Conservation (phyloP, 2,329 filamentous ascomycete species). For the Aspergillus sclerotialis region DNA sequence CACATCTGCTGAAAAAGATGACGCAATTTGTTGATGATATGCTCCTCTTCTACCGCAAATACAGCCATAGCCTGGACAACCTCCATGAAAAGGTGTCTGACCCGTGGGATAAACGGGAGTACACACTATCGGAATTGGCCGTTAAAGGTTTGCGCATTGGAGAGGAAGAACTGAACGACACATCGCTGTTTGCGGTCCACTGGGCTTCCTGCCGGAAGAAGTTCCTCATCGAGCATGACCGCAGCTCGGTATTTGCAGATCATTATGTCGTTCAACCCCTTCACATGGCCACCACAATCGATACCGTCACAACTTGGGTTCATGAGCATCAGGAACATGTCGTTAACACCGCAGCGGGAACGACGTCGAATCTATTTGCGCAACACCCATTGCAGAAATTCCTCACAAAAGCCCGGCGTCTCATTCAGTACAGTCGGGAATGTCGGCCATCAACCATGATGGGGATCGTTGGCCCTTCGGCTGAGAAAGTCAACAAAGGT, state of each 20-base stretch:
- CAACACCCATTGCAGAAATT: conserved; percentile 37
- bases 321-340: conserved; percentile 42
- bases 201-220: conserved; percentile 22
- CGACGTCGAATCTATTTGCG: conserved; percentile 15
- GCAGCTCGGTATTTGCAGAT: conserved; percentile 25
- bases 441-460: conserved; percentile 37
- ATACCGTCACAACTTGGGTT: conserved; percentile 50
- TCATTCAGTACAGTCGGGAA: conserved; percentile 36
- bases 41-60: conserved; percentile 25
- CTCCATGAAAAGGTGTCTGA: conserved; percentile 34
- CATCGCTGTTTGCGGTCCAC: conserved; percentile 30
- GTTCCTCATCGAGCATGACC: conserved; percentile 29
- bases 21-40: conserved; percentile 26
- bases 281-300: conserved; percentile 41
- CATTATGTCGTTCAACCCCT: conserved; percentile 47
- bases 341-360: conserved; percentile 18
- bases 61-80: conserved; percentile 27
- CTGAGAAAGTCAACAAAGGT: conserved; percentile 19
- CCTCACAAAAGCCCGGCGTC: conserved; percentile 35
- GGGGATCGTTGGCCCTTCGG: conserved; percentile 36
- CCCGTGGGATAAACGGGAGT: conserved; percentile 23
- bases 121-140: conserved; percentile 33
- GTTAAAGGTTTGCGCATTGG: conserved; percentile 25
- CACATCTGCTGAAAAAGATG: conserved; percentile 28
- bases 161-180: conserved; percentile 21